Conservation (phyloP, 192 early-diverging fungal genomes). For the Nowakowskiella sp. region DNA sequence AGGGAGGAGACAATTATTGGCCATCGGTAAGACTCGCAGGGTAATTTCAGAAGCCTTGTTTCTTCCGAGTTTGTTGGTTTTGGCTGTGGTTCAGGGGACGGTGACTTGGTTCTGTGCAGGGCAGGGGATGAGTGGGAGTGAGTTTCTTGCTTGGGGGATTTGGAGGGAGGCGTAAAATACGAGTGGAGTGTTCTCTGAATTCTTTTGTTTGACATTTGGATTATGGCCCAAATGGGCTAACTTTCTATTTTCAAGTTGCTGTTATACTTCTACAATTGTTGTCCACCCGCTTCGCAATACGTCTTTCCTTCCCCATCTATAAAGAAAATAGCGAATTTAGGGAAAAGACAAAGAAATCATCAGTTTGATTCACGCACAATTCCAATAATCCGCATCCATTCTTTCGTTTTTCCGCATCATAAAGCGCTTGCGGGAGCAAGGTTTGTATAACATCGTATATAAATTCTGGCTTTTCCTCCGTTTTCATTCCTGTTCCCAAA, state of each 20-base stretch:
- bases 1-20: too few relatives aligned
- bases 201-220: too few relatives aligned
- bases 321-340: not conserved
- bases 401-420: conserved; percentile 45
- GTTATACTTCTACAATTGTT: conserved; percentile 32
- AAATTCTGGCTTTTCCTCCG: conserved; percentile 75
- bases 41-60: too few relatives aligned
- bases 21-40: too few relatives aligned
- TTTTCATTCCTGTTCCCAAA: conserved; percentile 30
- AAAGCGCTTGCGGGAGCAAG: conserved; percentile 69
- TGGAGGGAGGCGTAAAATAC: too few relatives aligned
- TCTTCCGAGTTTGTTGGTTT: too few relatives aligned
- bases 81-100: too few relatives aligned
- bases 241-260: conserved; percentile 15
- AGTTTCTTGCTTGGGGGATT: too few relatives aligned
- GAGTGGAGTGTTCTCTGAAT: too few relatives aligned
- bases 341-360: not conserved
- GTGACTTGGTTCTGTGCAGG: too few relatives aligned
- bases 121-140: too few relatives aligned
- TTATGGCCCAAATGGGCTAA: too few relatives aligned
- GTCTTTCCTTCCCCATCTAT: conserved; percentile 43
- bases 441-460: conserved; percentile 86
- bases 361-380: conserved; percentile 42
- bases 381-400: conserved; percentile 65
- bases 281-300: conserved; percentile 44